Conservation (phyloP, 192 early-diverging fungal species). For the Rhizophagus sp. region DNA sequence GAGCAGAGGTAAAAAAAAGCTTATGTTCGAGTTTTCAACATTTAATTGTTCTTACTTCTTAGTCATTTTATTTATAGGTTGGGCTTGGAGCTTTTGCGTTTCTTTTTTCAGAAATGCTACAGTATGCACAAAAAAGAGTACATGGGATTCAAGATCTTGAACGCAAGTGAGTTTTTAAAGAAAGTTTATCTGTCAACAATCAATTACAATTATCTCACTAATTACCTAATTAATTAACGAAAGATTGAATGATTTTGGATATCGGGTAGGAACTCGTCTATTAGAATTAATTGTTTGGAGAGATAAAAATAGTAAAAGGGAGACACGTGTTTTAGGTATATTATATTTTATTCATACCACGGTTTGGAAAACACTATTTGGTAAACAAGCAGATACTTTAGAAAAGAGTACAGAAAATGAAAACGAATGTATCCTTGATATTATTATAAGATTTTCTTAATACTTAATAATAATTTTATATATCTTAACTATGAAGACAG, state of each 20-base stretch:
- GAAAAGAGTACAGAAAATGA: constrained; percentile 96
- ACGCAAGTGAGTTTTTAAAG: constrained; percentile 65
- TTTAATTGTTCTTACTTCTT: background rate
- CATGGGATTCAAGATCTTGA: constrained; percentile 95
- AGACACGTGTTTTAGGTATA: constrained; percentile 84
- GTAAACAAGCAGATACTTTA: constrained; percentile 93
- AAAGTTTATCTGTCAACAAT: background rate
- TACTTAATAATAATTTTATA: background rate
- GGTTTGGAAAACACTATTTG: constrained; percentile 95
- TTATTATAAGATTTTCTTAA: background rate
- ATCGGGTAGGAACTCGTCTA: constrained; percentile 86
- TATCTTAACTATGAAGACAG: constrained; percentile 42
- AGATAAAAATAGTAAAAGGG: constrained; percentile 86
- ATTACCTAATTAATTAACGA: background rate
- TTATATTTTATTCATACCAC: constrained; percentile 93
- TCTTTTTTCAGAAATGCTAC: constrained; percentile 93
- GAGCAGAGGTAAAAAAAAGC: constrained; percentile 60
- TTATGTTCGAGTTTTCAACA: background rate
- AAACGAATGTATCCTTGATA: constrained; percentile 79
- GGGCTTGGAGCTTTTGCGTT: constrained; percentile 84
- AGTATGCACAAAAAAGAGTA: constrained; percentile 95
- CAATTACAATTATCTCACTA: background rate
- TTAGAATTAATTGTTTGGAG: constrained; percentile 90
- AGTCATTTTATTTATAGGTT: constrained; percentile 48
- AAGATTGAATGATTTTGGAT: constrained; percentile 89